Base-by-base conservation (phyloP, 2,329 filamentous ascomycete species). In the Aspergillus sojae region DNA sequence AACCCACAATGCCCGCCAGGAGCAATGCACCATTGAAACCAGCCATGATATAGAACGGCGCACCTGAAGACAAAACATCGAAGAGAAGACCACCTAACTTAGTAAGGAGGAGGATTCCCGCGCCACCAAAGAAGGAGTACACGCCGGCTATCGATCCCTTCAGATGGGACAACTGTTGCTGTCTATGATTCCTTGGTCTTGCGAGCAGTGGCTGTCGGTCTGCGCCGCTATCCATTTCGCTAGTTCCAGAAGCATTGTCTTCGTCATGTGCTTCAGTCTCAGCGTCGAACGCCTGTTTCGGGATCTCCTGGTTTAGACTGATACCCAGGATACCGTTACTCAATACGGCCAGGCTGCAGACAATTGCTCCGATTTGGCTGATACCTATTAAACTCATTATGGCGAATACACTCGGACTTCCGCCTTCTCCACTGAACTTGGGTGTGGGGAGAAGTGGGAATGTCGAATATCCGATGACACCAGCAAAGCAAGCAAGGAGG, bases 101-200 rank as follows among this genome's bases (percentile, higher is more conserved):
- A 0, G 95, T 98, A 19, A 99, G 84, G 5, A 98, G 79, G 60
- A 99, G 78, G 58, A 99, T 99, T 0, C 94, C 95, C 0, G 89
- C 91, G 16, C 94, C 95, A 12, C 95, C 95, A 61, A 91, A 93
- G 66, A 97, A 87, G 59, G 92, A 96, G 78, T 99, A 99, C 1
- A 97, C 90, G 2, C 95, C 95, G 0, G 95, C 94, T 68, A 99
- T 95, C 16, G 92, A 94, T 14, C 95, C 95, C 80, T 98, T 98
- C 59, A 98, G 85, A 53, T 86, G 80, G n/a, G 82, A 79, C 55
- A 82, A 73, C 28, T 79, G 77, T 46, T 74, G 68, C 4, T 68
- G 61, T 56, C 68, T 67, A 68, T 69, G 69, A 63, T 72, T 46
- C 53, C 62, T 36, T 7, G 65, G 55, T 46, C 65, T 67, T 19